Evolutionary conservation across 2,329 filamentous ascomycete genomes (phyloP), one percentile per base, ranked within the genome.

Genomic region (Cyphellophora europaea): DNA sequence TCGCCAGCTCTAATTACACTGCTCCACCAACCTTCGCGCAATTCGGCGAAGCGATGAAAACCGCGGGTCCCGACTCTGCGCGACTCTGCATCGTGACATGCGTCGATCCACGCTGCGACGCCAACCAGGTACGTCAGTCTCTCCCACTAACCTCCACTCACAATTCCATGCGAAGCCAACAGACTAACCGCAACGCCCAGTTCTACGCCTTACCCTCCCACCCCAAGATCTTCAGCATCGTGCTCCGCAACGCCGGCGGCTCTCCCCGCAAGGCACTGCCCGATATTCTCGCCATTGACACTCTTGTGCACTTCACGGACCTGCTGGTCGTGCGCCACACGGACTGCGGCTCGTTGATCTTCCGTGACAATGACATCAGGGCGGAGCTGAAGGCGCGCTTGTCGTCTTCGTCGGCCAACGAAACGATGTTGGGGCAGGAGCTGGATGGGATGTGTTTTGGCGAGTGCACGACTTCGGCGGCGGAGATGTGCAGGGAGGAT

Each of bases 101-200:
- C 10, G 40, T 37, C 3, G 40, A 42, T 29, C 40, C 40, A 6
- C 37, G 40, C 10, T 37, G 33, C 19, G 38, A 35, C 19, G 36
- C 40, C 11, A 37, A 39, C 25, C 27, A 25, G 21, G 21, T 25
- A 25, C 8, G 21, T 25, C n/a, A n/a, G n/a, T n/a, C n/a, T n/a
- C n/a, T n/a, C n/a, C n/a, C n/a, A 25, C 8, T 25, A 25, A 25
- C n/a, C 21, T 8, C n/a, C 21, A 25, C 21, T 8, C 8, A 25
- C n/a, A 25, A 10, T 31, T 8, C 12, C 28, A 15, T 6, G 14
- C 19, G 5, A 13, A n/a, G 21, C 17, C 29, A 32, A 28, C 27
- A n/a, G n/a, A n/a, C n/a, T n/a, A n/a, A n/a, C n/a, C n/a, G 38
- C 29, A 39, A 37, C 31, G 41, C 39, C 33, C 27, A 38, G 5